Percentiles rank a stretch among this genome's conserved stretches.
Evolutionary conservation across 495 filamentous ascomycete genomes (phyloP).

Genomic region (Opeltia flavorubescens): DNA sequence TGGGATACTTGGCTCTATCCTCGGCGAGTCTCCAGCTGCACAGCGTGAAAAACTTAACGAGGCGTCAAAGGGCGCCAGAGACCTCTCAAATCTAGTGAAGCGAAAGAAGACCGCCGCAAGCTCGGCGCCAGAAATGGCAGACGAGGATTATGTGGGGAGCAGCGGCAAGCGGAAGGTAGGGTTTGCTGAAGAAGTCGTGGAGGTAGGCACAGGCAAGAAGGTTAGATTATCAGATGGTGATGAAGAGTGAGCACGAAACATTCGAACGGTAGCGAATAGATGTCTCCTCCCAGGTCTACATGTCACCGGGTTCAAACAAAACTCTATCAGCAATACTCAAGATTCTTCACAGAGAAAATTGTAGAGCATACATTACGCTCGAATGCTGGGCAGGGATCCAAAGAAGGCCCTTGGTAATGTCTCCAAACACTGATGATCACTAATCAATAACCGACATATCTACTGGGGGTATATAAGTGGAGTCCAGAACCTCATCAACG

Average conservation of each 20-base stretch:
- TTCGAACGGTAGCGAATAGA: neutral
- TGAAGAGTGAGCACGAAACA: neutral
- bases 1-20: conserved; percentile 59
- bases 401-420: too few relatives aligned
- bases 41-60: conserved; percentile 58
- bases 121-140: neutral
- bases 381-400: too few relatives aligned
- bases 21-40: conserved; percentile 49
- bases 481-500: too few relatives aligned
- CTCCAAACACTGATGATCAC: too few relatives aligned
- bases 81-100: conserved; percentile 70
- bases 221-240: conserved; percentile 8
- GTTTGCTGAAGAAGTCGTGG: conserved; percentile 21
- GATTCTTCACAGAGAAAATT: too few relatives aligned
- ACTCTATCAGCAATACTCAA: too few relatives aligned
- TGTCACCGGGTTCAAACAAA: too few relatives aligned
- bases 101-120: conserved; percentile 46
- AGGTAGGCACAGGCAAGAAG: conserved; percentile 22
- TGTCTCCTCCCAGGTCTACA: too few relatives aligned
- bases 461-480: too few relatives aligned
- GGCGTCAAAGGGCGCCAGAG: conserved; percentile 66
- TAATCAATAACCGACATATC: too few relatives aligned
- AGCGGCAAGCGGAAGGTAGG: conserved; percentile 31
- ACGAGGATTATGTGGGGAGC: neutral
- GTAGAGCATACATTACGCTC: too few relatives aligned